Conservation (phyloP, 1,284 basidiomycete genomes). For the Ceratobasidium papillatum region DNA sequence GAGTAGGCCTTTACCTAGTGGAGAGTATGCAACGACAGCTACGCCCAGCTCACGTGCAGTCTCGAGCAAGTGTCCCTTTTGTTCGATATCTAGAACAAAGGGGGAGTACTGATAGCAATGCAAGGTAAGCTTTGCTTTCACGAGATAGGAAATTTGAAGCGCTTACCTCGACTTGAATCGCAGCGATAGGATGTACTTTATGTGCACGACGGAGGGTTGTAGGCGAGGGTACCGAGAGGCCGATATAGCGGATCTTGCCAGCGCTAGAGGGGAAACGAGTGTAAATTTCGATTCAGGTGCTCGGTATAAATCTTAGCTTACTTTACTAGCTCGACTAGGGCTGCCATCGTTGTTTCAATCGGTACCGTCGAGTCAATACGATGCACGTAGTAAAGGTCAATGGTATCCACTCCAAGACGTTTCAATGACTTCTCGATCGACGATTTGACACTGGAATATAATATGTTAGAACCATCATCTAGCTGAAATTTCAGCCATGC, state of each 20-base stretch:
- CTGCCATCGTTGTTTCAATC: conserved; percentile 55
- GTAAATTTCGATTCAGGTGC: too few species aligned
- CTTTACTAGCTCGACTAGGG: conserved; percentile 66
- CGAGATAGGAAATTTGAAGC: neutral
- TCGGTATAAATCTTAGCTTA: too few species aligned
- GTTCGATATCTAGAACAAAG: conserved; percentile 64
- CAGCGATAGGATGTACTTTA: conserved; percentile 66
- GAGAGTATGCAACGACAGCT: conserved; percentile 56
- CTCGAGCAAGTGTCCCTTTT: conserved; percentile 58
- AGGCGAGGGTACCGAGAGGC: conserved; percentile 59
- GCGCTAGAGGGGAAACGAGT: too few species aligned
- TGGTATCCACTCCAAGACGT: conserved; percentile 56
- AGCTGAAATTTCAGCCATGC: neutral
- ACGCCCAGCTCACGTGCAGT: conserved; percentile 55
- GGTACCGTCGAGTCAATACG: conserved; percentile 55
- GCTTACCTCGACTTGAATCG: conserved; percentile 64
- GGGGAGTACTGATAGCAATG: conserved; percentile 57
- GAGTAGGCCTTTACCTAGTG: conserved; percentile 54
- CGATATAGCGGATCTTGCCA: conserved; percentile 49
- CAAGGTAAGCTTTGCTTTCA: neutral
- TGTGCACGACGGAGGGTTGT: conserved; percentile 70
- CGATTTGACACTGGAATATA: conserved; percentile 48
- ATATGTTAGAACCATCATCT: neutral
- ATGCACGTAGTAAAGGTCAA: conserved; percentile 50
- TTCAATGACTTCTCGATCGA: conserved; percentile 54